phyloP scores from a whole-genome alignment of 169 alveolate species.

The Plasmodium knowlesi region DNA sequence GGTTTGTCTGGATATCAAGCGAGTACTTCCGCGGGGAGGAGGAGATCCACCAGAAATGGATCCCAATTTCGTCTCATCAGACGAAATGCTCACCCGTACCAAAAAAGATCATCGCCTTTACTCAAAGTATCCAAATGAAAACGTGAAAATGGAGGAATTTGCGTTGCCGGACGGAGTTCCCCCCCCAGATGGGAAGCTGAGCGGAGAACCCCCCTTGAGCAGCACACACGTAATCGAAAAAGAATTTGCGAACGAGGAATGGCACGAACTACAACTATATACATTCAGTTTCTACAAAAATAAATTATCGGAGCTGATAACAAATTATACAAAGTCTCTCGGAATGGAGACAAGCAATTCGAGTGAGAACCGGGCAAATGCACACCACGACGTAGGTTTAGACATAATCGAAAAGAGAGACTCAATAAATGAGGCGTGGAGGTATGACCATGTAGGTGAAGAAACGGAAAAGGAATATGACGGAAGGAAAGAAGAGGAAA shows the following conservation, averaged over 20 bases:
- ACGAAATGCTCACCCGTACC: background rate
- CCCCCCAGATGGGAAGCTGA: background rate
- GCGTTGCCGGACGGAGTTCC: background rate
- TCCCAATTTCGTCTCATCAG: background rate
- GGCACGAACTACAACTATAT: slow-evolving; percentile 42
- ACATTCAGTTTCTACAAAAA: slow-evolving; percentile 32
- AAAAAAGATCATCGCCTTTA: background rate
- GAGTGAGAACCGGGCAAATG: background rate
- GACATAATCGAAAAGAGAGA: background rate
- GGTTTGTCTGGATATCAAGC: background rate
- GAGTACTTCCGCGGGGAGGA: background rate
- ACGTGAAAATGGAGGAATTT: background rate
- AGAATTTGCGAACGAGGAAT: background rate
- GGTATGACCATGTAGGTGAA: background rate
- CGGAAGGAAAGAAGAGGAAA: slow-evolving; percentile 14
- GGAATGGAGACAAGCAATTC: background rate
- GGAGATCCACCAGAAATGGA: background rate
- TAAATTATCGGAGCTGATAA: slow-evolving; percentile 34
- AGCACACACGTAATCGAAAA: background rate
- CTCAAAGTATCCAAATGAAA: background rate
- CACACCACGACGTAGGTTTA: background rate
- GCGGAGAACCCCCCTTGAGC: background rate
- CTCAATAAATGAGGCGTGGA: background rate
- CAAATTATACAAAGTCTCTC: background rate
- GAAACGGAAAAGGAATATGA: background rate